Conservation (phyloP, 140 eudicot species). For the Oenanthe javanica region DNA sequence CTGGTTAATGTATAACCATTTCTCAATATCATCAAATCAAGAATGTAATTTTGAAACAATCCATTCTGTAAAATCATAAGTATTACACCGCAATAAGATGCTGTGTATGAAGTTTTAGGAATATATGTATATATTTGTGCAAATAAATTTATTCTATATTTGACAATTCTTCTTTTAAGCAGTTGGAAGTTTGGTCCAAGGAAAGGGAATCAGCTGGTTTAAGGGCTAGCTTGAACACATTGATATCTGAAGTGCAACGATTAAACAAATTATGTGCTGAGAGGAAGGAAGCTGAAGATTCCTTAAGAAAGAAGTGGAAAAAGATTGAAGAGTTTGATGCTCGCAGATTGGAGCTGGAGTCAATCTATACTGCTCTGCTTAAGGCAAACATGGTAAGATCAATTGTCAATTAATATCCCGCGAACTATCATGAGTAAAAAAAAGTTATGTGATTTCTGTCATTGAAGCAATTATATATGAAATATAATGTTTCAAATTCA, state of each 20-base stretch:
- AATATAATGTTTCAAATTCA: background rate
- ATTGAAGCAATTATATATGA: no score
- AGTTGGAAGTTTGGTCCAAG: conserved; percentile 93
- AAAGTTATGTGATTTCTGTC: background rate
- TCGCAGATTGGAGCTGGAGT: conserved; percentile 81
- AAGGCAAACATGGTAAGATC: conserved; percentile 67
- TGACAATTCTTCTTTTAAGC: conserved; percentile 13
- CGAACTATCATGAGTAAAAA: background rate
- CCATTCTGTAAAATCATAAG: background rate
- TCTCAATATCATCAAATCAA: background rate
- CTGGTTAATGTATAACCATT: background rate
- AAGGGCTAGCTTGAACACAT: conserved; percentile 68
- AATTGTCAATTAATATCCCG: background rate
- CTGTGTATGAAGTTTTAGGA: background rate
- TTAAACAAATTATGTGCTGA: conserved; percentile 68
- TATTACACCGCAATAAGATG: background rate
- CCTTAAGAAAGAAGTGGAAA: conserved; percentile 80
- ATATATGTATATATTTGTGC: background rate
- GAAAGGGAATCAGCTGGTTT: conserved; percentile 94
- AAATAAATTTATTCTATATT: background rate
- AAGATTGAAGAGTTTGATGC: conserved; percentile 94
- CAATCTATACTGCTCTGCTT: conserved; percentile 52
- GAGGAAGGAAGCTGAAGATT: conserved; percentile 83
- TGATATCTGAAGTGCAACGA: conserved; percentile 73
- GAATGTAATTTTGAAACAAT: background rate